Conservation (phyloP, 2,329 filamentous ascomycete species). For the Colletotrichum sansevieriae region DNA sequence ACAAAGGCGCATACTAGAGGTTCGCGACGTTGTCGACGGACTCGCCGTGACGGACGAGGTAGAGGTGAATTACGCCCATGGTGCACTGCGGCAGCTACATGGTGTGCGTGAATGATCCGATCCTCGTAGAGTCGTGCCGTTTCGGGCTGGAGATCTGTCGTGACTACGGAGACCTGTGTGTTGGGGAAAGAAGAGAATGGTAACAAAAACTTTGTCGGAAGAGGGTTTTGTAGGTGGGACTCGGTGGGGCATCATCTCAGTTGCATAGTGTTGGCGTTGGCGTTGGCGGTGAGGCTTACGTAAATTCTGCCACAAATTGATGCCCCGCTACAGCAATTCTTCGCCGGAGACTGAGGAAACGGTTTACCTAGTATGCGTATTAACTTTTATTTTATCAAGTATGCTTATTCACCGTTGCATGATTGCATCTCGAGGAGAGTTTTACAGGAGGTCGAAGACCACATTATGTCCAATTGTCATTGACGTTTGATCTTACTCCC, state of each 20-base stretch:
- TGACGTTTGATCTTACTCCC: too few relatives aligned
- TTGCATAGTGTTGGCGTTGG: neutral
- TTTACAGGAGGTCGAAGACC: too few relatives aligned
- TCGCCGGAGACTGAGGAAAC: too few relatives aligned
- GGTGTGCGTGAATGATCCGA: neutral
- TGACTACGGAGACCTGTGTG: neutral
- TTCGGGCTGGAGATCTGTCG: neutral
- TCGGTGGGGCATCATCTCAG: neutral
- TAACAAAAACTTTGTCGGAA: neutral
- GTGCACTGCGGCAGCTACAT: conserved; percentile 29
- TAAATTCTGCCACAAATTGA: too few relatives aligned
- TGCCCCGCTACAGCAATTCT: too few relatives aligned
- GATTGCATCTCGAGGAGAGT: too few relatives aligned
- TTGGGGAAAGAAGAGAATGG: too few relatives aligned
- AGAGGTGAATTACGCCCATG: conserved; percentile 57
- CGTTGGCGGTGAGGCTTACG: too few relatives aligned
- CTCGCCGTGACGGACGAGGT: conserved; percentile 89
- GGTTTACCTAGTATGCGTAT: too few relatives aligned
- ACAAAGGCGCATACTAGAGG: conserved; percentile 69
- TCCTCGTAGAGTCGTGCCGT: conserved; percentile 14
- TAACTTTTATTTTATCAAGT: too few relatives aligned
- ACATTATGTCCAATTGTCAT: too few relatives aligned
- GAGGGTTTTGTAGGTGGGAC: conserved; percentile 23
- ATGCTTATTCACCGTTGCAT: too few relatives aligned
- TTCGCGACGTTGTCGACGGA: conserved; percentile 90